phyloP scores from a whole-genome alignment of 371 early-diverging fungal species.

The Mortierella sp. region DNA sequence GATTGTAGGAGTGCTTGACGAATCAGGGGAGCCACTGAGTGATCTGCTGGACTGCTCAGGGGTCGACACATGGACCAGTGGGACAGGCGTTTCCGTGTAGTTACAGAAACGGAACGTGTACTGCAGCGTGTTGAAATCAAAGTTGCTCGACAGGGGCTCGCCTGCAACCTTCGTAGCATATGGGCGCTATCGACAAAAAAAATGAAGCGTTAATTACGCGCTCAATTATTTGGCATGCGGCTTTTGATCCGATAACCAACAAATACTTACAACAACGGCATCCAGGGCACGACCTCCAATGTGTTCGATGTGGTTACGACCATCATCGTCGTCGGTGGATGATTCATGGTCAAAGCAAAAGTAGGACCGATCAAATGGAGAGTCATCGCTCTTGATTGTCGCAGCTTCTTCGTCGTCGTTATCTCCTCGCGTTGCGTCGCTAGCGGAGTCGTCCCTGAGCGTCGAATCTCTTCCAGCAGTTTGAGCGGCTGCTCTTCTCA shows the following conservation, averaged over 20 bases:
- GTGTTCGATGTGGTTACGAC: conserved; percentile 64
- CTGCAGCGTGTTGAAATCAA: conserved; percentile 67
- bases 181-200: conserved; percentile 64
- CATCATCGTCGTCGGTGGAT: conserved; percentile 42
- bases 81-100: conserved; percentile 29
- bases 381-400: conserved; percentile 18
- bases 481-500: conserved; percentile 32
- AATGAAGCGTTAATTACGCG: not conserved
- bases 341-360: conserved; percentile 30
- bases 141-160: conserved; percentile 68
- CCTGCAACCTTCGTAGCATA: conserved; percentile 86
- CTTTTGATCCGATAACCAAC: not conserved
- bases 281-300: conserved; percentile 85
- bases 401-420: conserved; percentile 13
- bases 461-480: conserved; percentile 1
- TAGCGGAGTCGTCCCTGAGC: not conserved
- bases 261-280: conserved; percentile 73
- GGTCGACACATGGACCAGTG: conserved; percentile 16
- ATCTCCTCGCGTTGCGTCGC: not conserved
- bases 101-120: conserved; percentile 67
- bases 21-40: not conserved
- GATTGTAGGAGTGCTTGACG: not conserved
- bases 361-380: conserved; percentile 47
- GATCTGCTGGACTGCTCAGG: conserved; percentile 28
- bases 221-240: not conserved